Evolutionary conservation across 768 basidiomycete genomes (phyloP).

Genomic region (Neoboletus magnificus): DNA sequence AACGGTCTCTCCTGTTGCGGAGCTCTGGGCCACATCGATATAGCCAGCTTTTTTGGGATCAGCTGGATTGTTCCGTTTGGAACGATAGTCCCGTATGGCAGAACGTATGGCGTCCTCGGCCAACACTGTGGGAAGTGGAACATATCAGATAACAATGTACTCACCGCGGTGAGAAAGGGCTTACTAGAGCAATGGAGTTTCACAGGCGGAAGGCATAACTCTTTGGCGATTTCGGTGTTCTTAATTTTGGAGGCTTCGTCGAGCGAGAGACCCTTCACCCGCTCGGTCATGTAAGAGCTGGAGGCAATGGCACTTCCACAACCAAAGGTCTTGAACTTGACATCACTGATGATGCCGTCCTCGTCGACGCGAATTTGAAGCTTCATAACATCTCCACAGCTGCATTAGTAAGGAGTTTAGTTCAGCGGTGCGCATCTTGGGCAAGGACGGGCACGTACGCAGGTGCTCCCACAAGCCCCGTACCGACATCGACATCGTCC

Average conservation of each 20-base stretch:
- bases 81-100: slow-evolving; percentile 93
- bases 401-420: slow-evolving; percentile 30
- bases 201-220: slow-evolving; percentile 91
- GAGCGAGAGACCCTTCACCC: slow-evolving; percentile 89
- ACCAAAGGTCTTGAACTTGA: slow-evolving; percentile 99
- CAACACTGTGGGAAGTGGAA: slow-evolving; percentile 56
- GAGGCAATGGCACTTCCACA: slow-evolving; percentile 98
- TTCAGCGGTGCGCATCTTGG: slow-evolving; percentile 15
- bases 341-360: slow-evolving; percentile 91
- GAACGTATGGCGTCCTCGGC: slow-evolving; percentile 99
- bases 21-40: slow-evolving; percentile 66
- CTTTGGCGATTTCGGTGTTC: slow-evolving; percentile 99
- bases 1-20: slow-evolving; percentile 50
- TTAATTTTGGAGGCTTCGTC: slow-evolving; percentile 96
- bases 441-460: slow-evolving; percentile 55
- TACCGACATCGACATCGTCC: slow-evolving; percentile 87
- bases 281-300: slow-evolving; percentile 98
- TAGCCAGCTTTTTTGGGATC: slow-evolving; percentile 58
- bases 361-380: slow-evolving; percentile 97
- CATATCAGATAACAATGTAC: slow-evolving; percentile 23
- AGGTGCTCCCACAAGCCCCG: slow-evolving; percentile 96
- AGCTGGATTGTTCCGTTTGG: slow-evolving; percentile 62
- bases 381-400: slow-evolving; percentile 99
- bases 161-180: slow-evolving; percentile 27
- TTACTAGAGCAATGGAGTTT: slow-evolving; percentile 92